Evolutionary conservation across 345 rosid species (phyloP), one percentile per base, ranked within the genome.

Genomic region (Dipteronia dyeriana): DNA sequence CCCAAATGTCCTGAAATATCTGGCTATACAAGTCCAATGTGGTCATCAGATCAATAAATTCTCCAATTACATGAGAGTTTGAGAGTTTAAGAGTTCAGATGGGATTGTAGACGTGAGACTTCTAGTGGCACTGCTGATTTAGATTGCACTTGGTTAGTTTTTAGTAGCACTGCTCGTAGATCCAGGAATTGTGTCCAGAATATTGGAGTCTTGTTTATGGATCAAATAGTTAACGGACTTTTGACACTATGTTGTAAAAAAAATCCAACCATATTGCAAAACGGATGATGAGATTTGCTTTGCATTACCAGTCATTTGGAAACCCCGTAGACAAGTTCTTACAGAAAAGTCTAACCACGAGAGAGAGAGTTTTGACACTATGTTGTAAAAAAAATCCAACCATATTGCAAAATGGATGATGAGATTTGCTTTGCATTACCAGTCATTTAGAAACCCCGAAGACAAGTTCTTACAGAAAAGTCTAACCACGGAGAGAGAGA

Each of bases 11-110:
- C 51, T 31, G 12, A 87, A 85, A 78, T 72, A 51, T 38, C 68
- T 84, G 59, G 86, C 88, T 3, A 66, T 87, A 25, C 88, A 87
- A 69, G 90, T 68, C 29, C 70, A 41, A 13, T 85, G 87, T 49
- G 63, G 70, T 41, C 53, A 68, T 70, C 68, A 69, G 65, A 71
- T 14, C 5, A 17, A 31, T 65, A 34, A 23, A 20, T 51, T 74
- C 13, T 53, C 2, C 22, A 0, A 45, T 56, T 2, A 34, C 64
- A 60, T 14, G 1, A 22, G 0, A 25, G 34, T 34, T 31, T 14
- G 1, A 22, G 0, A 25, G 34, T 34, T 31, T 2, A n/a, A 3
- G 2, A 69, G 39, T 53, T 53, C 20, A 0, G 64, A 56, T 26
- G 39, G 10, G 68, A 60, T 53, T 22, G 66, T 39, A 11, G 49